Conservation (phyloP, 305 asterid species). For the Coffea humblotiana region DNA sequence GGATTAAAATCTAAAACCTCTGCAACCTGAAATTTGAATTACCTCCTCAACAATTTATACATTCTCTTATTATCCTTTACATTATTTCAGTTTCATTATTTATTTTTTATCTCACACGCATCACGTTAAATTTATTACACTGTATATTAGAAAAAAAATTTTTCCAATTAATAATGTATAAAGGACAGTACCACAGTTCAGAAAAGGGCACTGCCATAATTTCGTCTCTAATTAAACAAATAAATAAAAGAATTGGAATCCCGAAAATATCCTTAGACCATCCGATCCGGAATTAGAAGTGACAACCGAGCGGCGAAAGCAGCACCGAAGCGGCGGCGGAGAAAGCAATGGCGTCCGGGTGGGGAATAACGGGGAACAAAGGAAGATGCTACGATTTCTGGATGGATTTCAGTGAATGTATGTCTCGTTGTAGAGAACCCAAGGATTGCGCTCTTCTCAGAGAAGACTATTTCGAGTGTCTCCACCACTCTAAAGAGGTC, state of each 20-base stretch:
- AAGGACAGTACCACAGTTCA: too few relatives aligned
- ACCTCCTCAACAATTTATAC: too few relatives aligned
- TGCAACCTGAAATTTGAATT: too few relatives aligned
- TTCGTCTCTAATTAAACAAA: too few relatives aligned
- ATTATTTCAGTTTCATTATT: too few relatives aligned
- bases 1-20: too few relatives aligned
- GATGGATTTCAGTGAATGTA: slow-evolving; percentile 95
- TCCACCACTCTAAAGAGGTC: slow-evolving; percentile 97
- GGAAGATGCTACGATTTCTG: slow-evolving; percentile 98
- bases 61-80: too few relatives aligned
- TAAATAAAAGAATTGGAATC: not conserved
- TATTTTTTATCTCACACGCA: too few relatives aligned
- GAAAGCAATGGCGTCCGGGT: slow-evolving; percentile 77
- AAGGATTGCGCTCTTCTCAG: slow-evolving; percentile 87
- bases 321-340: not conserved
- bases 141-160: too few relatives aligned
- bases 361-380: slow-evolving; percentile 97
- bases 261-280: not conserved
- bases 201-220: not conserved
- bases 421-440: slow-evolving; percentile 91
- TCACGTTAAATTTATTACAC: too few relatives aligned
- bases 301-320: not conserved
- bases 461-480: slow-evolving; percentile 96
- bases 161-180: too few relatives aligned
- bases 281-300: not conserved